Evolutionary conservation across 2,329 filamentous ascomycete genomes (phyloP).

Genomic region (Bipolaris sorokiniana): DNA sequence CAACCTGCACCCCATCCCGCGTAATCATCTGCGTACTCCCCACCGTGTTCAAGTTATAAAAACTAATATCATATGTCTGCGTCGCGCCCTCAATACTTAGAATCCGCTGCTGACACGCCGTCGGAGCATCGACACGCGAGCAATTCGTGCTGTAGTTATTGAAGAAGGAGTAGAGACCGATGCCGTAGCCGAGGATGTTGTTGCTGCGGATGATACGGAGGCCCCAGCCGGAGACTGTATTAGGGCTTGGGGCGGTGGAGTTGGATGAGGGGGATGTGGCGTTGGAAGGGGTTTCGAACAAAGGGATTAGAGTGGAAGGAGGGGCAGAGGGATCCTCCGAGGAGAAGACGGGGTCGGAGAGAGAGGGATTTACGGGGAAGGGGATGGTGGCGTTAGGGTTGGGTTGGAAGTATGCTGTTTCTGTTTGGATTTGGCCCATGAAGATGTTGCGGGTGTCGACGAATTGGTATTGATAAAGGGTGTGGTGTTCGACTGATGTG

Average conservation of each 20-base stretch:
- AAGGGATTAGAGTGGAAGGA: background rate
- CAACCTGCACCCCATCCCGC: constrained; percentile 52
- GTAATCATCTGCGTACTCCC: constrained; percentile 55
- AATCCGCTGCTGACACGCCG: constrained; percentile 58
- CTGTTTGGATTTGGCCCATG: constrained; percentile 83
- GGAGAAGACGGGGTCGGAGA: constrained; percentile 71
- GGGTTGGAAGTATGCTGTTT: constrained; percentile 85
- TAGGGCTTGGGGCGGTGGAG: constrained; percentile 19
- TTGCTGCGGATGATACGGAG: constrained; percentile 64
- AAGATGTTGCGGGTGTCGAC: constrained; percentile 78
- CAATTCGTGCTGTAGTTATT: constrained; percentile 62
- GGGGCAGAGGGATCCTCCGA: background rate
- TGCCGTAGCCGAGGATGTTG: constrained; percentile 66
- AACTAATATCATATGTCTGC: constrained; percentile 38
- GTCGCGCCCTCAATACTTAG: constrained; percentile 54
- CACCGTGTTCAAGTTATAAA: constrained; percentile 59
- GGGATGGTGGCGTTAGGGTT: constrained; percentile 75
- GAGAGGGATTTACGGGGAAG: constrained; percentile 65
- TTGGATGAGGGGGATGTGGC: constrained; percentile 56
- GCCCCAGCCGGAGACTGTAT: constrained; percentile 64
- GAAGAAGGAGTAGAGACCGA: constrained; percentile 73
- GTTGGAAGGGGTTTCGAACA: background rate
- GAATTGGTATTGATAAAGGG: constrained; percentile 82
- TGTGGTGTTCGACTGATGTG: constrained; percentile 67
- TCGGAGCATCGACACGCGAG: constrained; percentile 29